phyloP scores from a whole-genome alignment of 352 stramenopile genomes.

The Globisporangium radiosum region DNA sequence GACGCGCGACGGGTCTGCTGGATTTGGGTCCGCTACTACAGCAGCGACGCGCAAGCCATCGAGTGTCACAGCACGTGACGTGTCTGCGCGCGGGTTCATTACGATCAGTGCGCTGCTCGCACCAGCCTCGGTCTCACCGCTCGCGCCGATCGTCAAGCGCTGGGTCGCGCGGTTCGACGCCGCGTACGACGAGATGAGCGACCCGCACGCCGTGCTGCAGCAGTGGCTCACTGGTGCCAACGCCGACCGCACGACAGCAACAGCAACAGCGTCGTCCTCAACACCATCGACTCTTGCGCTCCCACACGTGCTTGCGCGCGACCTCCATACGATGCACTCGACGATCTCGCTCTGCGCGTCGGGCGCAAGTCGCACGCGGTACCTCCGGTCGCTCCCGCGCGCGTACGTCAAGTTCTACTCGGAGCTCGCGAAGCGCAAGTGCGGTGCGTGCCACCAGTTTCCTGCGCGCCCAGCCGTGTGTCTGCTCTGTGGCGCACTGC shows the following conservation, averaged over 20 bases:
- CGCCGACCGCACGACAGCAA: conserved; percentile 16
- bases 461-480: conserved; percentile 77
- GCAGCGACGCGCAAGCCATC: conserved; percentile 35
- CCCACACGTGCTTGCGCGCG: conserved; percentile 38
- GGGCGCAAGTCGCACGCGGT: conserved; percentile 55
- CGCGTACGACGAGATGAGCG: conserved; percentile 76
- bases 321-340: conserved; percentile 76
- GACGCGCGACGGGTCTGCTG: conserved; percentile 10
- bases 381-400: conserved; percentile 61
- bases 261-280: not conserved
- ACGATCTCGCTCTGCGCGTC: conserved; percentile 69
- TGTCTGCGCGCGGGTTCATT: conserved; percentile 44
- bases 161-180: conserved; percentile 66
- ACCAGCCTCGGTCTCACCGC: conserved; percentile 4
- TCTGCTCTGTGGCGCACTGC: conserved; percentile 70
- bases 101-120: conserved; percentile 19
- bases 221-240: conserved; percentile 78
- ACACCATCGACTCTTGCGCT: conserved; percentile 19
- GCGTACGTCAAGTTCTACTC: conserved; percentile 85
- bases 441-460: conserved; percentile 68
- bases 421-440: conserved; percentile 75
- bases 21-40: conserved; percentile 1
- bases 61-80: conserved; percentile 46
- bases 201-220: conserved; percentile 52
- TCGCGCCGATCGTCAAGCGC: conserved; percentile 34